Evolutionary conservation across 208 protist genomes (phyloP).

Genomic region (Angomonas ambiguus): DNA sequence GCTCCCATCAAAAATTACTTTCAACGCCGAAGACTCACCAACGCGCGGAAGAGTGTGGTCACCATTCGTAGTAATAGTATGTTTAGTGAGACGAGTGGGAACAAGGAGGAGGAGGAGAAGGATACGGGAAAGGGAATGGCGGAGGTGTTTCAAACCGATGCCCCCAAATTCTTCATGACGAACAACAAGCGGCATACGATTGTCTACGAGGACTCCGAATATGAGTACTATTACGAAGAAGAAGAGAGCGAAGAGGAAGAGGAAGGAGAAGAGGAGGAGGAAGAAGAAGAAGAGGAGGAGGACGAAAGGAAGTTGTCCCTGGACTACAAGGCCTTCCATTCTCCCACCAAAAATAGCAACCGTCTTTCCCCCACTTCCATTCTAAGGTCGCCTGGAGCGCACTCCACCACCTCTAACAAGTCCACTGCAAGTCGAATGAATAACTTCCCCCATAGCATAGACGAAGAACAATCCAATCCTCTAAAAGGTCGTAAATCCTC

Average conservation of each 20-base stretch:
- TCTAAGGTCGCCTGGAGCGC: not conserved
- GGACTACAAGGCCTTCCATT: not conserved
- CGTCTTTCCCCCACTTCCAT: not conserved
- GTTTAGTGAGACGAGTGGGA: not conserved
- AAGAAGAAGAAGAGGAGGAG: slow-evolving; percentile 4
- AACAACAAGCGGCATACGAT: not conserved
- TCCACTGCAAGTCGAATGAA: not conserved
- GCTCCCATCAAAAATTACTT: not conserved
- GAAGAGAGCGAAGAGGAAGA: not conserved
- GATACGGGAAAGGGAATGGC: not conserved
- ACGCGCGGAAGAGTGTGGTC: slow-evolving; percentile 1
- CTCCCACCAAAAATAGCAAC: not conserved
- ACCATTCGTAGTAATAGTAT: not conserved
- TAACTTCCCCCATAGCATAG: not conserved
- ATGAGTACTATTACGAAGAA: slow-evolving; percentile 6
- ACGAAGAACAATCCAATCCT: not conserved
- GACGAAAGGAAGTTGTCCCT: not conserved
- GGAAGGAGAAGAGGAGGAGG: not conserved
- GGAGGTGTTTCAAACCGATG: not conserved
- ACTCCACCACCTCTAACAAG: not conserved
- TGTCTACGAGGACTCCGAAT: slow-evolving; percentile 5
- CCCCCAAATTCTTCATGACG: not conserved
- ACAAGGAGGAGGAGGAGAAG: not conserved
- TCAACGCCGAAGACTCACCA: not conserved
- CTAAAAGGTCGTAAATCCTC: not conserved